phyloP scores from a whole-genome alignment of 1,284 basidiomycete species.

The Cystobasidium sp. region DNA sequence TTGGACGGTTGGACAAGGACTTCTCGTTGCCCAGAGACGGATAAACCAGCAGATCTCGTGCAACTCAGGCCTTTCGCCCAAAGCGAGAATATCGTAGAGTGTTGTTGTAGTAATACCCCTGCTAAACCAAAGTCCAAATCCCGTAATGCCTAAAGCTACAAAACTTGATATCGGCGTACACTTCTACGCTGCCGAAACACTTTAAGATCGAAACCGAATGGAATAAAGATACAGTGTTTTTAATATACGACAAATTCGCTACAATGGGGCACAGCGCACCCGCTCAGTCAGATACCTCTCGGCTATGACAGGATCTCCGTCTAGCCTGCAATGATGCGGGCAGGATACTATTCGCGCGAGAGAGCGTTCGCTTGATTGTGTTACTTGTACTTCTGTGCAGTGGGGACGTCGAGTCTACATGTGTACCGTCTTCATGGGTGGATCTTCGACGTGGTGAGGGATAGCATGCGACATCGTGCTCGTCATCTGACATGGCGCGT shows the following conservation, averaged over 20 bases:
- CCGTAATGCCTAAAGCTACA: too few species aligned
- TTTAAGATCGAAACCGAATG: too few species aligned
- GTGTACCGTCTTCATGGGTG: background rate
- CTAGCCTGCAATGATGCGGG: background rate
- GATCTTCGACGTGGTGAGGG: background rate
- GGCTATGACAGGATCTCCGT: background rate
- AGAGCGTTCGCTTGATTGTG: constrained; percentile 1
- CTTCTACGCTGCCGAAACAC: too few species aligned
- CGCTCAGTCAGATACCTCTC: background rate
- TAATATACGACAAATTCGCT: background rate
- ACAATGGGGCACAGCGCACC: background rate
- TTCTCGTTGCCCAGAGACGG: constrained; percentile 50
- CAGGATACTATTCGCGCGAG: constrained; percentile 9
- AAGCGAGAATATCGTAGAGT: too few species aligned
- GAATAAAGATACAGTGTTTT: too few species aligned
- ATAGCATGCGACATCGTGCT: background rate
- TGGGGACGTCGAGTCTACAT: background rate
- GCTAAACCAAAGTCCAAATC: too few species aligned
- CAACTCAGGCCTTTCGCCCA: background rate
- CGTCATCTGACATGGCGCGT: constrained; percentile 4
- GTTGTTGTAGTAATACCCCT: too few species aligned
- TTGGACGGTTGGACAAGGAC: constrained; percentile 67
- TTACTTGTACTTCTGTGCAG: background rate
- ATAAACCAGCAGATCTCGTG: background rate
- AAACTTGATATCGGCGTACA: too few species aligned